Evolutionary conservation across 2,329 filamentous ascomycete species (phyloP), one percentile per base, ranked within the genome.

Genomic region (Hymenoscyphus infarciens): DNA sequence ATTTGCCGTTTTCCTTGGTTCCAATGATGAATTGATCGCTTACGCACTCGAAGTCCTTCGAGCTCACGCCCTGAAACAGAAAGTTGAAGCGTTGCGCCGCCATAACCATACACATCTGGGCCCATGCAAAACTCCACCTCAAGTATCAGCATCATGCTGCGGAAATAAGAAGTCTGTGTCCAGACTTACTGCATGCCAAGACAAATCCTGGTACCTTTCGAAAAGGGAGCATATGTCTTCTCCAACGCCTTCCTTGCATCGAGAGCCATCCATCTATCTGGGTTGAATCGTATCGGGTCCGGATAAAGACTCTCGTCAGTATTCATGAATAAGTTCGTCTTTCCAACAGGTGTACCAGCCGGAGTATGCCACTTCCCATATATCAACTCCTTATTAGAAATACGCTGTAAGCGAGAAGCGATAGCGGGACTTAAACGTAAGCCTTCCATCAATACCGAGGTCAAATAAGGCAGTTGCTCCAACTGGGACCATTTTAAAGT

Each of bases 361-460:
- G 57, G 57, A 2, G 53, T 59, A 15, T 5, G 19, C 39, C 25
- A 31, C 15, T 33, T 3, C 2, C 29, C 42, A 35, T 59, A 53
- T 2, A 49, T 4, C 19, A 59, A 31, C 8, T 53, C 57, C 13
- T 19, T 49, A 27, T 59, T 39, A 16, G 57, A 38, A 19, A 59
- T 35, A 3, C 57, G 38, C n/a, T 39, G 19, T 3, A 31, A 27
- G 1, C 57, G 57, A 11, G 38, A 29, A 15, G 42, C 57, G n/a
- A 59, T 33, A n/a, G 11, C 57, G 5, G 38, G 42, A 29, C 57
- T 59, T 31, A 59, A n/a, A n/a, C 57, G 57, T 13, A 59, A 22
- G 15, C 69, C 70, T 67, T 75, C 73, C 57, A 71, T 66, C 56
- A 76, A 68, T 25, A 73, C 64, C 19, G 68, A 73, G 7, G 67